Percentiles rank a stretch among this genome's conserved stretches.
Evolutionary conservation across 2,329 filamentous ascomycete species (phyloP).

Genomic region (Venturia aucupariae): DNA sequence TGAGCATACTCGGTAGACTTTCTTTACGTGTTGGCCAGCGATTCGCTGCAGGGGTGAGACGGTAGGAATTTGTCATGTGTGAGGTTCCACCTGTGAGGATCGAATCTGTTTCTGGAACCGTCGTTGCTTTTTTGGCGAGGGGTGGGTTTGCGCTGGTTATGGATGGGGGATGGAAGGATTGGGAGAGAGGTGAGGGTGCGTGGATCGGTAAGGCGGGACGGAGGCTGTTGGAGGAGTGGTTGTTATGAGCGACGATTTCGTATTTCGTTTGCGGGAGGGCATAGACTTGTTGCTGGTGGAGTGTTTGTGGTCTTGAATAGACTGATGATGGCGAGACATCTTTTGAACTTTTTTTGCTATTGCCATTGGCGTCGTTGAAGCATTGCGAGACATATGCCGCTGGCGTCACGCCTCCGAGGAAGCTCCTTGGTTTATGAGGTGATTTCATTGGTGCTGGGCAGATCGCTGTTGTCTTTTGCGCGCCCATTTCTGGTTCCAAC

Average conservation of each 20-base stretch:
- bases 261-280: background rate
- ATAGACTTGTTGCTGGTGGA: background rate
- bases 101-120: background rate
- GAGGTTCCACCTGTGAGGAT: background rate
- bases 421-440: conserved; percentile 4
- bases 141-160: background rate
- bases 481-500: conserved; percentile 1
- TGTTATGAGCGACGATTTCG: background rate
- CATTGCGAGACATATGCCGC: conserved; percentile 2
- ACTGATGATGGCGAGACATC: background rate
- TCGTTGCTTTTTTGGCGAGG: background rate
- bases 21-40: background rate
- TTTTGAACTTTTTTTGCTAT: background rate
- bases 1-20: background rate
- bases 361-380: background rate
- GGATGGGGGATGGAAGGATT: conserved; percentile 2
- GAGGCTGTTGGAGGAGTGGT: background rate
- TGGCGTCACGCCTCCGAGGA: conserved; percentile 1
- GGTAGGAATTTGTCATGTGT: background rate
- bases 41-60: background rate
- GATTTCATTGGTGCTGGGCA: background rate
- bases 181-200: background rate
- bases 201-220: background rate
- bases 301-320: background rate
- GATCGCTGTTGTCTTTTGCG: background rate